Conservation (phyloP, 148 eudicot species). For the Amaranthus palmeri region DNA sequence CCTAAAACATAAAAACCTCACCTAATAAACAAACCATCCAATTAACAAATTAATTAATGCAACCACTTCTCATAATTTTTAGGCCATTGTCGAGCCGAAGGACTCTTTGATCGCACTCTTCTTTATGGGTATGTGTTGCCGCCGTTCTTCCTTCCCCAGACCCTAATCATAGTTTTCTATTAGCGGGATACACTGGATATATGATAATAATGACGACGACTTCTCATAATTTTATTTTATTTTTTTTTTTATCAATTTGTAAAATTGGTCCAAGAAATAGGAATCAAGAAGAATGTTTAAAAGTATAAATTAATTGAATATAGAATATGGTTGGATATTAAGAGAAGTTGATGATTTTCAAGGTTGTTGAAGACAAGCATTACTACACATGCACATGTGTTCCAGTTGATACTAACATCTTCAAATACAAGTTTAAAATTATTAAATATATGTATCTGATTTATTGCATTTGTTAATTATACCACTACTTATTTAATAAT, state of each 20-base stretch:
- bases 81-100: too few relatives aligned
- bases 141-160: too few relatives aligned
- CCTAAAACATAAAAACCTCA: neutral
- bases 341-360: constrained; percentile 2
- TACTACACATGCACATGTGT: constrained; percentile 28
- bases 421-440: neutral
- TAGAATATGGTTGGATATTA: constrained; percentile 17
- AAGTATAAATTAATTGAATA: constrained; percentile 25
- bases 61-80: too few relatives aligned
- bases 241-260: neutral
- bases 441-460: neutral
- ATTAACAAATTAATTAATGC: neutral
- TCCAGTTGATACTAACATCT: constrained; percentile 16
- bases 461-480: constrained; percentile 1
- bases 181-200: too few relatives aligned
- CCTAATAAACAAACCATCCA: neutral
- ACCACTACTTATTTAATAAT: neutral
- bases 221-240: too few relatives aligned
- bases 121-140: too few relatives aligned
- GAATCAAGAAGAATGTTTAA: constrained; percentile 29
- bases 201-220: too few relatives aligned
- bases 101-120: too few relatives aligned
- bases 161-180: too few relatives aligned
- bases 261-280: constrained; percentile 18
- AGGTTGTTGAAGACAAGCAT: constrained; percentile 7